Conservation (phyloP, 2,329 filamentous ascomycete genomes). For the Aspergillus hiratsukae region DNA sequence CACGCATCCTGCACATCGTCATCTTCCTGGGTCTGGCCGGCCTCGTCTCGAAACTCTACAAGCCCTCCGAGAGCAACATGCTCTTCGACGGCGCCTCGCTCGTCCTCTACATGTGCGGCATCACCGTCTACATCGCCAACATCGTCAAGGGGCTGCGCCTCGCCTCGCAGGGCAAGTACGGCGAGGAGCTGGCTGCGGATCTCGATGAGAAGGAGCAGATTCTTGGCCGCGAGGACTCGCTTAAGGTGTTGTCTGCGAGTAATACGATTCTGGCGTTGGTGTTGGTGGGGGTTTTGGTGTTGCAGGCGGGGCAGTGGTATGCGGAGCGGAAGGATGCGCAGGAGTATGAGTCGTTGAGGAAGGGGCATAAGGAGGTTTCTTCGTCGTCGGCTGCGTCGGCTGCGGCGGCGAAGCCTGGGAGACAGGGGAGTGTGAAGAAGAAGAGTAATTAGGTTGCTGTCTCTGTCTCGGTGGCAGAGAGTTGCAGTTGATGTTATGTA, state of each 20-base stretch:
- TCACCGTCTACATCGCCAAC: conserved; percentile 91
- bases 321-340: conserved; percentile 88
- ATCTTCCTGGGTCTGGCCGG: conserved; percentile 83
- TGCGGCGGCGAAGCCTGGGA: conserved; percentile 1
- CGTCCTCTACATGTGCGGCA: conserved; percentile 74
- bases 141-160: conserved; percentile 91
- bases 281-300: conserved; percentile 80
- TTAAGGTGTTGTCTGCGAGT: conserved; percentile 86
- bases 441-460: conserved; percentile 16
- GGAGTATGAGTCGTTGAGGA: conserved; percentile 63
- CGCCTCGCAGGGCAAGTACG: conserved; percentile 68
- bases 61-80: conserved; percentile 87
- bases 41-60: conserved; percentile 92
- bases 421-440: conserved; percentile 20
- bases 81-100: conserved; percentile 78
- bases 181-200: conserved; percentile 37
- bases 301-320: conserved; percentile 98
- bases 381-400: background rate
- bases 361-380: conserved; percentile 20
- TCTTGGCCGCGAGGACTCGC: conserved; percentile 78
- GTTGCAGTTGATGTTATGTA: background rate
- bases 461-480: background rate
- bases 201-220: conserved; percentile 59
- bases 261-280: conserved; percentile 95
- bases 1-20: conserved; percentile 89